Evolutionary conservation across 345 rosid genomes (phyloP).

Genomic region (Euphorbia pulcherrima): DNA sequence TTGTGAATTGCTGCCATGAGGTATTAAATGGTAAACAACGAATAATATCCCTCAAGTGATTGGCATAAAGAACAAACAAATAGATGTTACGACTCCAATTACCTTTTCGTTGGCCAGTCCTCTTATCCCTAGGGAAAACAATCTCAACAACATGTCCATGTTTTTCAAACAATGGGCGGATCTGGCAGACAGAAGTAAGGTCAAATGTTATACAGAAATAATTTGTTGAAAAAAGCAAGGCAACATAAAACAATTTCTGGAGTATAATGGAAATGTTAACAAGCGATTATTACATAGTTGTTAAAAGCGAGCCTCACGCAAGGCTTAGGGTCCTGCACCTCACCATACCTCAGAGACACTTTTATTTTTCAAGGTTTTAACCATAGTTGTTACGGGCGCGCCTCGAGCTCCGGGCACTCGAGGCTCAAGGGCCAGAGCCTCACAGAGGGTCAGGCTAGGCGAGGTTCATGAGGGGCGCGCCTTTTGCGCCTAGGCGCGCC

Average conservation of each 20-base stretch:
- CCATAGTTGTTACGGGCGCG: no score
- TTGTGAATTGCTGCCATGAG: neutral
- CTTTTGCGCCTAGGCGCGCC: no score
- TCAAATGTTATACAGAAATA: constrained; percentile 7
- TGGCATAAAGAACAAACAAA: constrained; percentile 4
- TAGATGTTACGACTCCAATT: neutral
- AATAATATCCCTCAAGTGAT: neutral
- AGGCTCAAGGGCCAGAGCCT: no score
- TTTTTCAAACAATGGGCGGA: constrained; percentile 60
- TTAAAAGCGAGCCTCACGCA: no score
- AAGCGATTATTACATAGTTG: no score
- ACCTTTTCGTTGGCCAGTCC: constrained; percentile 69
- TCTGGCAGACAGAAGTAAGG: constrained; percentile 35
- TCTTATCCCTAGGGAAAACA: constrained; percentile 68
- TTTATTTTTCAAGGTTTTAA: no score
- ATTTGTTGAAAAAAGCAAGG: constrained; percentile 2
- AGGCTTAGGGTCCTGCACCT: no score
- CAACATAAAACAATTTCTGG: neutral
- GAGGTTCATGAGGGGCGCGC: no score
- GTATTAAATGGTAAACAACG: neutral
- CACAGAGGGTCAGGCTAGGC: no score
- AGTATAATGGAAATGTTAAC: no score
- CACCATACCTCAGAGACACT: no score
- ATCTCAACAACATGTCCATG: constrained; percentile 71
- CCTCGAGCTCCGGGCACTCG: no score